Percentiles rank a stretch among this genome's conserved stretches.
Conservation (phyloP, 495 filamentous ascomycete genomes). For the Talaromyces adpressus region DNA sequence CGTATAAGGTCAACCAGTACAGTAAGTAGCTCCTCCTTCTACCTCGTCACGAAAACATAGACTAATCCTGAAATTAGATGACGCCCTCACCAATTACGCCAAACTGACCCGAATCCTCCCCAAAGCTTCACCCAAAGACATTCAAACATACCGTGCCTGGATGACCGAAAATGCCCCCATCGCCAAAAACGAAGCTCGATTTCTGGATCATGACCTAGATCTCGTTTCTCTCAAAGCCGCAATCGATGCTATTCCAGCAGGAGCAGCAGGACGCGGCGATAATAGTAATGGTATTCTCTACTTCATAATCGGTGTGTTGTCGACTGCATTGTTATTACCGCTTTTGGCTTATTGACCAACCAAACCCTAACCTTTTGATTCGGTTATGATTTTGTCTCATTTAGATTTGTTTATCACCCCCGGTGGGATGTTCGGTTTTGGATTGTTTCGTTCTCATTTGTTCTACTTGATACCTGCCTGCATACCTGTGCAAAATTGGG, state of each 20-base stretch:
- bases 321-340: constrained; percentile 48
- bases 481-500: neutral
- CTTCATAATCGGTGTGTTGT: constrained; percentile 45
- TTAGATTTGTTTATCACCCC: neutral
- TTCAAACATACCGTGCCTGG: constrained; percentile 60
- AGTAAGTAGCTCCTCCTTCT: constrained; percentile 47
- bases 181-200: constrained; percentile 57
- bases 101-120: constrained; percentile 50
- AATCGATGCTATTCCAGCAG: constrained; percentile 13
- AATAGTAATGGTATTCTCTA: constrained; percentile 26
- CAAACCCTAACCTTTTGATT: neutral
- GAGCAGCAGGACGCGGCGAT: constrained; percentile 12
- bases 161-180: constrained; percentile 56
- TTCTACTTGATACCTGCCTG: neutral
- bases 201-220: constrained; percentile 59
- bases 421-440: neutral
- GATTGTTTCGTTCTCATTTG: neutral
- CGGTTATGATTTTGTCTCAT: neutral
- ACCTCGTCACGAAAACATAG: neutral
- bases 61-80: constrained; percentile 39
- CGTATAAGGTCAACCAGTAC: constrained; percentile 74
- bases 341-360: constrained; percentile 45
- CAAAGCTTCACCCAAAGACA: constrained; percentile 47
- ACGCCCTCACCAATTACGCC: constrained; percentile 62
- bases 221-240: constrained; percentile 45